Evolutionary conservation across 1,284 basidiomycete genomes (phyloP), one percentile per base, ranked within the genome.

Genomic region (Irpex sp.): DNA sequence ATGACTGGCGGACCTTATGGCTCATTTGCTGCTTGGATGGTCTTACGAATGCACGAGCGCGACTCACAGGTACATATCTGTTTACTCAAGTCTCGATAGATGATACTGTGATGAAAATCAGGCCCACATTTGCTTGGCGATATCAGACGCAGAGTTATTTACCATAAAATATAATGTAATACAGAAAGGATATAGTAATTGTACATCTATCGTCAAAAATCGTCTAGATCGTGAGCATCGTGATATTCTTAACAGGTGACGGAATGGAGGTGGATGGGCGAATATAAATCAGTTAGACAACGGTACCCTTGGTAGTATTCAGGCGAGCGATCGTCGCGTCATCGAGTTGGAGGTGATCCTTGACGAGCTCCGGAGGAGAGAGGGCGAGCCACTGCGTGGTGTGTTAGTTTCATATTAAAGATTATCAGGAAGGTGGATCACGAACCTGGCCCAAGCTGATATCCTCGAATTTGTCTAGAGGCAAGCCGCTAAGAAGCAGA

Each of bases 301-400:
- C 82, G 13, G 76, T 75, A 21, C 75, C 77, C 71, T 87, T 86
- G 9, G 76, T 82, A 76, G 86, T 86, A 60, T 77, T 79, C n/a
- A 87, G 74, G 54, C 78, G 74, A 6, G 78, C 73, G 62, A 87
- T 81, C 5, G 82, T 82, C 19, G 79, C 83, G 68, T 85, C 80
- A 57, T 78, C 78, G 57, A 87, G 75, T 31, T 81, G 79, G 38
- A 87, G 76, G 71, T 88, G 85, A 1, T 83, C 85, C 71, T 88
- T 84, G 44, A 88, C 86, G 38, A 89, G 74, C 37, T 79, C 79
- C 0, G 85, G 83, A 7, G 87, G 87, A 2, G 84, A 86, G 63
- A 89, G 75, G 1, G 87, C 87, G n/a, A 90, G 77, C 88, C 87
- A 90, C 82, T 87, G 26, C 26, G 56, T 58, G 64, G 13, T 38